Base-by-base conservation (phyloP, 2,329 filamentous ascomycete species). In the Ophiostoma australiae region DNA sequence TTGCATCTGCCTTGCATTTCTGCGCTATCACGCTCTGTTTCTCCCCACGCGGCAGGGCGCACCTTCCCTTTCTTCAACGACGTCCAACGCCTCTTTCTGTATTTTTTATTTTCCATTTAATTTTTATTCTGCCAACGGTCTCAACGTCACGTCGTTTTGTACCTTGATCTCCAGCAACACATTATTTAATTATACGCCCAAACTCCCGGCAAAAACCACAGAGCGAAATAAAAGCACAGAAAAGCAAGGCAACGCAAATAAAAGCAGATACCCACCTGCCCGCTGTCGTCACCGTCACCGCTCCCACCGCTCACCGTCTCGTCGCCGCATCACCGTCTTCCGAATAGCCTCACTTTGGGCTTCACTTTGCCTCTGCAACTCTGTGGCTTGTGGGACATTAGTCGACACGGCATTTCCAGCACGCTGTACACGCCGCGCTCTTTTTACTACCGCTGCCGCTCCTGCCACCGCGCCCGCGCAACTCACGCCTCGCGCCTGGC, bases 1-100 rank as follows among this genome's bases (percentile, higher is more conserved):
- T 37, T 66, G 61, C 63, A 66, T 39, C 35, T 11, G 63, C 63
- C 63, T 63, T 63, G 58, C 58, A 63, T 15, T 63, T 63, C 58
- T n/a, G 33, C 35, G 63, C 63, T 23, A 41, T 66, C 63, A 66
- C 63, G 35, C 63, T 37, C 4, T 37, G 27, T 58, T 10, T 31
- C 61, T 37, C 61, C 61, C 20, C 33, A n/a, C 61, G 35, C 17
- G 17, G 15, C 44, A 48, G 20, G 44, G 13, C 44, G 33, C n/a
- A n/a, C 33, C 63, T 39, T 39, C 58, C 27, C 31, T 39, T 39
- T 37, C 63, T 66, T 39, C 63, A 39, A 66, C 63, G 63, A 39
- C 63, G 33, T 35, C 35, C 33, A 35, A 35, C 61, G 61, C 33
- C 61, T 31, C 27, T 63, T 63, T 63, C 33, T 33, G 33, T 33